These are phyloP conservation scores for Leccinum subfulvum DNA, from an alignment of 1,284 basidiomycete species.

Conservation along the genomic window DNA sequence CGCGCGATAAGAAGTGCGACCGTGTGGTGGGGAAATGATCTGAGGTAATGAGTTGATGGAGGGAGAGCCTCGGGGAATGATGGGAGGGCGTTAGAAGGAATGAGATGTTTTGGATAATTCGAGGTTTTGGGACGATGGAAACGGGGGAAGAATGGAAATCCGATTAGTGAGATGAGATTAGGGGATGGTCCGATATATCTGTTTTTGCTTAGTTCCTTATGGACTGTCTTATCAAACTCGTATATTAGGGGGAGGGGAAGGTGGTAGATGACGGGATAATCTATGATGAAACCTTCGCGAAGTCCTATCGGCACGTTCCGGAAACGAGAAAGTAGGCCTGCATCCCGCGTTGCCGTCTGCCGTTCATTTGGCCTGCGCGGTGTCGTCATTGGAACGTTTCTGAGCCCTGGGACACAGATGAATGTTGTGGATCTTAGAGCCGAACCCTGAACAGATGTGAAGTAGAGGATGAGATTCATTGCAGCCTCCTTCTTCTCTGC, in stretches of 20 bases:
- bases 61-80: too few species aligned
- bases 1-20: too few species aligned
- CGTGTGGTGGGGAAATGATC: too few species aligned
- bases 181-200: background rate
- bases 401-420: background rate
- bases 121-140: too few species aligned
- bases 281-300: background rate
- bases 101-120: too few species aligned
- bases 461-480: background rate
- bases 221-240: background rate
- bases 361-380: too few species aligned
- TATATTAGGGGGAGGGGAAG: background rate
- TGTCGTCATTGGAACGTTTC: background rate
- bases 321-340: too few species aligned
- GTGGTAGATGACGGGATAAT: background rate
- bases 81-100: too few species aligned
- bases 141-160: too few species aligned
- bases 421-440: background rate
- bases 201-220: background rate
- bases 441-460: background rate
- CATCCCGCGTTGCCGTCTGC: too few species aligned
- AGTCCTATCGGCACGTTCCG: background rate
- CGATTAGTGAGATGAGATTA: too few species aligned
- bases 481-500: background rate
- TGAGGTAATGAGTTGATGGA: too few species aligned